Conservation (phyloP, 768 basidiomycete species). For the Suillus tomentosus region DNA sequence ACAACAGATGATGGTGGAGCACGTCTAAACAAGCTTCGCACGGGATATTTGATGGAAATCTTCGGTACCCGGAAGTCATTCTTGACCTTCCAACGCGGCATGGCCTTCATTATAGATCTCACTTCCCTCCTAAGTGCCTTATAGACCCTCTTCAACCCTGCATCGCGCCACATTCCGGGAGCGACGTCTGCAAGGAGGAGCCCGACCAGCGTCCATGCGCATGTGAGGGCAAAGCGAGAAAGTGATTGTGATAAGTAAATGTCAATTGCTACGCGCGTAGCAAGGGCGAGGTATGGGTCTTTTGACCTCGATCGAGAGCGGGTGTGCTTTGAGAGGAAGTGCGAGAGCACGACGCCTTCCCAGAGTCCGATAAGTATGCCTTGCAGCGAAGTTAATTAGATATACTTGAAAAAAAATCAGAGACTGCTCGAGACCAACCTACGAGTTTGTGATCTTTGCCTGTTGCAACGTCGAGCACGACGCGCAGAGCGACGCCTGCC, state of each 20-base stretch:
- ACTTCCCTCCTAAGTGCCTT: constrained; percentile 38
- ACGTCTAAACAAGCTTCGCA: constrained; percentile 1
- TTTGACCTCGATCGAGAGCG: constrained; percentile 39
- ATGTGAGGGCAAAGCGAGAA: constrained; percentile 45
- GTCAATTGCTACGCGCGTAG: constrained; percentile 71
- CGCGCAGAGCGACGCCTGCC: constrained; percentile 64
- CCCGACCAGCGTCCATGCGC: constrained; percentile 54
- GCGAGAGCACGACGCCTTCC: constrained; percentile 76
- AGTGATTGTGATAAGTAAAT: constrained; percentile 63
- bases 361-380: constrained; percentile 74
- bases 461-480: constrained; percentile 55
- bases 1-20: constrained; percentile 21
- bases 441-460: constrained; percentile 33
- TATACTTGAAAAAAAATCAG: background rate
- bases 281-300: constrained; percentile 71
- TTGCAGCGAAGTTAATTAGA: constrained; percentile 39
- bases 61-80: constrained; percentile 21
- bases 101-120: constrained; percentile 32
- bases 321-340: constrained; percentile 70
- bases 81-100: constrained; percentile 34
- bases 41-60: constrained; percentile 6
- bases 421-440: constrained; percentile 23
- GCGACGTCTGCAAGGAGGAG: constrained; percentile 55
- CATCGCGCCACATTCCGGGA: constrained; percentile 48
- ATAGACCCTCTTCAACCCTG: constrained; percentile 39